Conservation (phyloP, 768 basidiomycete species). For the Tephrocybe sp. region DNA sequence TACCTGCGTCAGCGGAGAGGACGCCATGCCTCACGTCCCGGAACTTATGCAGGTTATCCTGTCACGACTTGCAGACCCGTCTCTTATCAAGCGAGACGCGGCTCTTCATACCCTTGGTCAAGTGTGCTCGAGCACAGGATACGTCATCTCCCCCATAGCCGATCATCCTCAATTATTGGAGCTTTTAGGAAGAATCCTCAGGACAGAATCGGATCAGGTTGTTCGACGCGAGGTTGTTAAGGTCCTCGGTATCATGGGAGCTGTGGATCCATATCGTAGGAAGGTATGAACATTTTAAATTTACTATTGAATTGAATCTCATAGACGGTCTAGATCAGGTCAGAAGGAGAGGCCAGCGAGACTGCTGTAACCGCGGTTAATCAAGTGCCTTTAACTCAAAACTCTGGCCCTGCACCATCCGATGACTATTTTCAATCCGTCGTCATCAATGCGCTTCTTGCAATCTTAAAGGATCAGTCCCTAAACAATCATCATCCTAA, state of each 20-base stretch:
- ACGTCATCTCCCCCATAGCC: conserved; percentile 86
- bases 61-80: conserved; percentile 84
- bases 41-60: conserved; percentile 92
- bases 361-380: conserved; percentile 59
- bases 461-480: conserved; percentile 86
- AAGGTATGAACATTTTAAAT: conserved; percentile 51
- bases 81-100: conserved; percentile 86
- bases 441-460: conserved; percentile 83
- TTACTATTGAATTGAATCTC: not conserved
- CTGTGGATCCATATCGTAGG: conserved; percentile 91
- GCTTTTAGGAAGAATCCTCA: conserved; percentile 78
- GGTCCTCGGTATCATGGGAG: conserved; percentile 93
- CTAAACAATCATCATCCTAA: conserved; percentile 85
- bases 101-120: conserved; percentile 94
- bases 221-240: conserved; percentile 90
- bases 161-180: conserved; percentile 91
- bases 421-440: conserved; percentile 99
- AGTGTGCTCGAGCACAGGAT: conserved; percentile 92
- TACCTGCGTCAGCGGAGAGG: conserved; percentile 90
- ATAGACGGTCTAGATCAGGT: conserved; percentile 42
- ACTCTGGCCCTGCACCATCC: conserved; percentile 58
- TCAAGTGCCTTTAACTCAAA: conserved; percentile 66
- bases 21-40: conserved; percentile 77
- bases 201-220: conserved; percentile 68
- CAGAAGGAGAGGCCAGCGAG: conserved; percentile 65